Evolutionary conservation across 2,329 filamentous ascomycete genomes (phyloP), one percentile per base, ranked within the genome.

Genomic region (Trichoderma sp.): DNA sequence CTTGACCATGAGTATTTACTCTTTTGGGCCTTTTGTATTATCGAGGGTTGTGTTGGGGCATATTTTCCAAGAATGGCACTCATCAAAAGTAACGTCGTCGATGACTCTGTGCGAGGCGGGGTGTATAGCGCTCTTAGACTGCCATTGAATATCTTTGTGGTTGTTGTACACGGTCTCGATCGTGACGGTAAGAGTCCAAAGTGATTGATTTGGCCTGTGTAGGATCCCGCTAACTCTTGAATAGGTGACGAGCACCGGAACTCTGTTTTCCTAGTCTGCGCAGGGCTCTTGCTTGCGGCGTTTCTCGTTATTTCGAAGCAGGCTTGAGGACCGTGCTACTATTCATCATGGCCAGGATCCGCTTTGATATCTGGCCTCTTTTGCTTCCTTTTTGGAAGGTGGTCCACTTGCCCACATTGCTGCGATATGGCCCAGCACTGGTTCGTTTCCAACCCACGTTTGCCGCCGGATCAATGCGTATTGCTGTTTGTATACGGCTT

Each of bases 1-100:
- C 68, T 82, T 16, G 79, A 81, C 71, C 77, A 78, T 43, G 82
- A 85, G 73, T 71, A 74, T 4, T 55, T 82, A 4, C 80, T 84
- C 0, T 85, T 89, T 71, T 87, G 84, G 83, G 81, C 81, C 8
- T 87, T 89, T 73, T 87, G 85, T 72, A 70, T 87, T 0, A 84
- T 89, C 65, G 86, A 89, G 74, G 78, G 80, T 13, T 87, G 85
- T 73, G 83, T 88, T 26, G 87, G 87, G 5, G 78, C 85, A 43
- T 89, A 89, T 73, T 88, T 82, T 72, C 87, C 87, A 0, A 83
- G 81, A 68, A 85, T 88, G 75, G 84, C 82, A 1, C 83, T 83
- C 59, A 73, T 88, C 66, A 89, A 88, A 75, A 83, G 84, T 39
- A 78, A 82, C 52, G 74, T 85, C 3, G 79, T 88, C n/a, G 82